A percentile compares a stretch with the other conserved stretches of the same genome.
These are phyloP conservation scores for Salix exigua DNA, from an alignment of 345 rosid species.

Conservation along the genomic window DNA sequence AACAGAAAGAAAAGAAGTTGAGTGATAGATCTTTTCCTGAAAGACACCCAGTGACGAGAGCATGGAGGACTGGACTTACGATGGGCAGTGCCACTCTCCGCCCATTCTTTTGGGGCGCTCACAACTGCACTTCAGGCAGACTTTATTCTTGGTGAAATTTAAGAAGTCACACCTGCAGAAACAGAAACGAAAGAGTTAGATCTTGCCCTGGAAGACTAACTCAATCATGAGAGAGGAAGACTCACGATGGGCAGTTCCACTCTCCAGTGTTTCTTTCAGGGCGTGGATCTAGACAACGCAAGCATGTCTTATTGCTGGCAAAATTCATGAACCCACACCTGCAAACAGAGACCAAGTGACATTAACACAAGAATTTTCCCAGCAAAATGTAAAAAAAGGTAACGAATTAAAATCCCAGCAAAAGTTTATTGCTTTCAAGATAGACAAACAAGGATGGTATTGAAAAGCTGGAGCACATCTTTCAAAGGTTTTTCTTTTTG, in stretches of 20 bases:
- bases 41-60: not conserved
- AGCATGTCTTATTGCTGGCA: slow-evolving; percentile 66
- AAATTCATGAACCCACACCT: slow-evolving; percentile 97
- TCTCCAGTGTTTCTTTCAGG: slow-evolving; percentile 75
- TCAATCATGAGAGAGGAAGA: slow-evolving; percentile 9
- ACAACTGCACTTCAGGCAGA: slow-evolving; percentile 44
- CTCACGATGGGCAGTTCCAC: slow-evolving; percentile 93
- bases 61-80: slow-evolving; percentile 51
- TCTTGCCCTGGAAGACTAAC: not conserved
- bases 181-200: slow-evolving; percentile 12
- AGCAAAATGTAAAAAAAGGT: not conserved
- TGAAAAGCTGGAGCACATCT: not conserved
- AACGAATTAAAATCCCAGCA: not conserved
- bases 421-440: not conserved
- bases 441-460: not conserved
- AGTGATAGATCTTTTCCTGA: not conserved
- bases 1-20: slow-evolving; percentile 12
- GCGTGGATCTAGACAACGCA: slow-evolving; percentile 52
- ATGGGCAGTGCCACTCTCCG: slow-evolving; percentile 92
- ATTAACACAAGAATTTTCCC: not conserved
- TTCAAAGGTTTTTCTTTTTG: not conserved
- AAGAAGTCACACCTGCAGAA: slow-evolving; percentile 62
- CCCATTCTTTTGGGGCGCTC: slow-evolving; percentile 2
- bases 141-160: slow-evolving; percentile 57
- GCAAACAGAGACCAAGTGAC: slow-evolving; percentile 18